Conservation (phyloP, 2,329 filamentous ascomycete species). For the Clarireedia sp. region DNA sequence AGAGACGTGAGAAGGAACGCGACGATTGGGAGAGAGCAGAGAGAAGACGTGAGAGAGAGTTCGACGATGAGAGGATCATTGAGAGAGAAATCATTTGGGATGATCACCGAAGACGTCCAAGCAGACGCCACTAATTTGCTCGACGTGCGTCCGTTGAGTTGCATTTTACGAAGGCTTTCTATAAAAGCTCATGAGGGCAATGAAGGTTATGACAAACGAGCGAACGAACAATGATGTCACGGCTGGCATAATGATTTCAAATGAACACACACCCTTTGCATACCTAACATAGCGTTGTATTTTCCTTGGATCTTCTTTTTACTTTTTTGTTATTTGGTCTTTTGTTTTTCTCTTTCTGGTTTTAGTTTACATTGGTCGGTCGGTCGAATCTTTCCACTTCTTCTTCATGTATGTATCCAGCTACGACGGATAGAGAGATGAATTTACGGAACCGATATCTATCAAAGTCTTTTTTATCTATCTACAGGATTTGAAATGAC, state of each 20-base stretch:
- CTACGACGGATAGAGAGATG: too few relatives aligned
- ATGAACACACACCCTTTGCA: neutral
- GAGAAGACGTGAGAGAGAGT: conserved; percentile 24
- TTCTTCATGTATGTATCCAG: too few relatives aligned
- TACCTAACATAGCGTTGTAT: neutral
- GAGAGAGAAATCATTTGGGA: conserved; percentile 65
- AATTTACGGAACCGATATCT: too few relatives aligned
- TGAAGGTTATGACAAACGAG: neutral
- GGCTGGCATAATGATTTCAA: neutral
- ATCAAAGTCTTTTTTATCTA: too few relatives aligned
- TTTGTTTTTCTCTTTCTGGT: neutral
- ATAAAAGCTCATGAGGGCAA: too few relatives aligned
- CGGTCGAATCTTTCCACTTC: too few relatives aligned
- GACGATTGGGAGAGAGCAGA: conserved; percentile 32
- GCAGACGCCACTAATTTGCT: neutral
- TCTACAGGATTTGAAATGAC: too few relatives aligned
- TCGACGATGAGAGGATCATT: conserved; percentile 56
- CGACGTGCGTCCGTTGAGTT: neutral
- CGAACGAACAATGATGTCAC: neutral
- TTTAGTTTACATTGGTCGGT: neutral
- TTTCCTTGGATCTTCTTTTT: neutral
- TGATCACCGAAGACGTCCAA: conserved; percentile 5
- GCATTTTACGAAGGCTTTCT: too few relatives aligned
- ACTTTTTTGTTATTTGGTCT: neutral
- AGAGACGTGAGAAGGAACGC: conserved; percentile 39